Base-by-base conservation (phyloP, 2,329 filamentous ascomycete species). In the Colletotrichum higginsianum region DNA sequence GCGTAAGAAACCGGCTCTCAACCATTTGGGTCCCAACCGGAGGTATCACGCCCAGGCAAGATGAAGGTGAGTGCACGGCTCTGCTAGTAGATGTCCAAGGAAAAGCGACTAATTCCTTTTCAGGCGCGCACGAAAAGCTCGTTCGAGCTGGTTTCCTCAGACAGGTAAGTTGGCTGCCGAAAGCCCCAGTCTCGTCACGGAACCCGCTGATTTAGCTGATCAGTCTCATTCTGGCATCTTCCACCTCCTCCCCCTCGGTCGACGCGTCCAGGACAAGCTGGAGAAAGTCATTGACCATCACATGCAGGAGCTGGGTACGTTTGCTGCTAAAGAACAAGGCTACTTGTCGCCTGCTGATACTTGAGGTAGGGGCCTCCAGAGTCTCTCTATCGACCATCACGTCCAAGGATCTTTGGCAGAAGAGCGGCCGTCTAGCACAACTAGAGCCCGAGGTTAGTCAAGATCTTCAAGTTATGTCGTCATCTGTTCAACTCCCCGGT, bases 191-290 rank as follows among this genome's bases (percentile, higher is more conserved):
- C 47, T 13, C 44, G 23, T n/a, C 11, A 16, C 9, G 18, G 21
- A n/a, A n/a, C 9, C 30, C 30, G n/a, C 30, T 72, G 42, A 50
- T 30, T 21, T 35, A 40, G 72, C 30, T 26, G 35, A 56, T n/a
- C 53, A 95, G 90, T 92, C 94, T 23, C 93, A 98, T 79, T 90
- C 95, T 9, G 96, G 96, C 38, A 90, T 98, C 46, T 99, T 98
- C 77, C 96, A 99, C 78, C 87, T 98, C 78, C 87, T 99, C 1
- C 96, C 96, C 0, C 84, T 99, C 0, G 96, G 96, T 0, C 86
- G 94, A 40, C 89, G 94, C 38, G 94, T 98, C 0, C 95, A 98
- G 77, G 89, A 94, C 62, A 99, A 98, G 81, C 85, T 98, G 40
- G 95, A 98, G 78, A 84, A 84, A 13, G 84, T 98, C 13, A 92